Evolutionary conservation across 208 protist species (phyloP).

Genomic region (Crithidia thermophila): DNA sequence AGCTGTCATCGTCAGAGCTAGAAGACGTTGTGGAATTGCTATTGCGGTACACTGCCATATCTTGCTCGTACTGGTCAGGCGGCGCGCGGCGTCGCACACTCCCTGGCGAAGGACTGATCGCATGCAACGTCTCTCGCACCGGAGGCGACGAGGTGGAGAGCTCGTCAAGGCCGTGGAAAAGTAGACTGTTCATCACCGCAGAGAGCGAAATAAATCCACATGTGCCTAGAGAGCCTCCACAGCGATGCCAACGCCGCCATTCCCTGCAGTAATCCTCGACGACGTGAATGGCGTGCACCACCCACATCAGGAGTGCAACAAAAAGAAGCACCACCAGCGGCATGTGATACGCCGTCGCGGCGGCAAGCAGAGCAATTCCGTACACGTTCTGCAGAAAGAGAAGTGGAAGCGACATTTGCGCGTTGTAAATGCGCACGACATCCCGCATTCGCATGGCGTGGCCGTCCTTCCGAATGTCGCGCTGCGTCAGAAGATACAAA

Average conservation of each 20-base stretch:
- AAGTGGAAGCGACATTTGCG: constrained; percentile 51
- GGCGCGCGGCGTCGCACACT: neutral
- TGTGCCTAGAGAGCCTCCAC: constrained; percentile 5
- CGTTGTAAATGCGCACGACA: constrained; percentile 53
- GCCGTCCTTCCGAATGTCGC: neutral
- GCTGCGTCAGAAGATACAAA: constrained; percentile 33
- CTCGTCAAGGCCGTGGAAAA: constrained; percentile 1
- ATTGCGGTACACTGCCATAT: constrained; percentile 17
- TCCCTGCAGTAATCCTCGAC: constrained; percentile 44
- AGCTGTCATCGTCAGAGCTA: constrained; percentile 12
- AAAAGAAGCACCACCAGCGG: constrained; percentile 62
- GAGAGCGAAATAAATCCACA: constrained; percentile 26
- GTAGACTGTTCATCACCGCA: constrained; percentile 27
- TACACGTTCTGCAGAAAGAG: constrained; percentile 63
- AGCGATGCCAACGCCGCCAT: constrained; percentile 38
- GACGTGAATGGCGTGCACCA: constrained; percentile 38
- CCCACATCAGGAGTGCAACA: constrained; percentile 37
- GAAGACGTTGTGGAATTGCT: neutral
- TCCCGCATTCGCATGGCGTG: constrained; percentile 25
- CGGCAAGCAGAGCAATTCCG: constrained; percentile 49
- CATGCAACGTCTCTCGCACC: neutral
- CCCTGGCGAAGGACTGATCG: neutral
- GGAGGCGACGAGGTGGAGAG: neutral
- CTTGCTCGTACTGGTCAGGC: constrained; percentile 12
- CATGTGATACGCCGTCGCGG: constrained; percentile 61